Base-by-base conservation (phyloP, 176 grass and related monocot genomes). In the Carex cristatella region DNA sequence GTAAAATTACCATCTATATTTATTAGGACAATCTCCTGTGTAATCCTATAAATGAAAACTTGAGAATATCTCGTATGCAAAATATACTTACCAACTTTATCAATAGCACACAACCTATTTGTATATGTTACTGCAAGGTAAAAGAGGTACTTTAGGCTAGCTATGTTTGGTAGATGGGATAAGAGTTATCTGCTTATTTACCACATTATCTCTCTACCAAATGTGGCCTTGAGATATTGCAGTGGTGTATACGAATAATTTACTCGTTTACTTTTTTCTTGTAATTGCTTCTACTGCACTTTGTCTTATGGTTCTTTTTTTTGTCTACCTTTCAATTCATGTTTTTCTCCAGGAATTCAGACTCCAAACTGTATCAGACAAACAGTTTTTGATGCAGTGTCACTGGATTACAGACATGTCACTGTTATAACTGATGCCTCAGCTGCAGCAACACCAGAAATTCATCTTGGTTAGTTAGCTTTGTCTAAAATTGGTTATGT, bases 321-420 rank as follows among this genome's bases (percentile, higher is more conserved):
- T 19, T n/a, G 48, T 23, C 27, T 48, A 19, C 40, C 23, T 8
- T 72, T 10, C 4, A 27, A 75, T 53, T 74, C 18, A 23, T 28
- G 16, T 27, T 13, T 53, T 51, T 75, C 27, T 83, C 56, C 81
- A 97, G 92, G 94, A 15, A 86, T 97, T 88, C 94, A 97, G 86
- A 97, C 94, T 16, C 94, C 94, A 88, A 94, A 94, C 77, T 97
- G 94, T 82, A 94, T 94, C 30, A 86, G 94, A 58, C 92, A 94
- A 76, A 97, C 92, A 15, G 90, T 85, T 49, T 97, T 91, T 33
- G 94, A 97, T 91, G 94, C 94, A 86, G 85, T 97, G 64, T 88
- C 92, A 35, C 15, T 97, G 69, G 92, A 97, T 80, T 97, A 97
- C 80, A 71, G 87, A 69, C 84, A 87, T 88, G 88, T 97, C 69